Percentiles rank a stretch among this genome's conserved stretches.
phyloP scores from a whole-genome alignment of 805 yeast genomes.

The Starmerella riodocensis region DNA sequence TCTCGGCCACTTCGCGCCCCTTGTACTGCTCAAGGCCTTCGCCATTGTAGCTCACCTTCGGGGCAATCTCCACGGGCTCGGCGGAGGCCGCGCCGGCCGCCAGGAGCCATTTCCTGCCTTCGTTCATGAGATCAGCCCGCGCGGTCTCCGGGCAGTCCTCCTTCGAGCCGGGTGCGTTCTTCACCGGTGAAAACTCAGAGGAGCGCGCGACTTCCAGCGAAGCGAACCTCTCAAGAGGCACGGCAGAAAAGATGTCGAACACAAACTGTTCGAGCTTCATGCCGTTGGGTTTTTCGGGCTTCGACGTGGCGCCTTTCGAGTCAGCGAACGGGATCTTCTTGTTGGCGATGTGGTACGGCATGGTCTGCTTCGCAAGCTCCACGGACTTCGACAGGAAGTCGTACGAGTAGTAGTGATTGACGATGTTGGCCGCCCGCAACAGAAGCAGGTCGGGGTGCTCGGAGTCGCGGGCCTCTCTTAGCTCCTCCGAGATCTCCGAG shows the following conservation, averaged over 20 bases:
- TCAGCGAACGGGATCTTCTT: conserved; percentile 68
- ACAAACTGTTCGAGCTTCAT: conserved; percentile 92
- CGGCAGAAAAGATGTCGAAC: conserved; percentile 83
- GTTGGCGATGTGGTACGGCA: conserved; percentile 91
- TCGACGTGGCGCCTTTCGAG: conserved; percentile 34
- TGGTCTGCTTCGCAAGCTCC: conserved; percentile 36
- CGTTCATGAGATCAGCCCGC: conserved; percentile 44
- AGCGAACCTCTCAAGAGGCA: conserved; percentile 61
- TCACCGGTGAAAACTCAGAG: conserved; percentile 85
- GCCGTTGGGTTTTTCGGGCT: conserved; percentile 76
- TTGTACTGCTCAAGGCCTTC: conserved; percentile 49
- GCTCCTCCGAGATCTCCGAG: conserved; percentile 68
- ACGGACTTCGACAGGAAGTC: conserved; percentile 52
- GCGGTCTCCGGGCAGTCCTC: conserved; percentile 82
- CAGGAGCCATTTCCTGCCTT: conserved; percentile 63
- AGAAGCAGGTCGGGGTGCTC: conserved; percentile 40
- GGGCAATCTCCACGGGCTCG: conserved; percentile 57
- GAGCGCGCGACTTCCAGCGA: conserved; percentile 79
- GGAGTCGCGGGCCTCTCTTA: conserved; percentile 53
- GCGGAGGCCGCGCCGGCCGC: conserved; percentile 52
- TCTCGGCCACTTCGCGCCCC: conserved; percentile 29
- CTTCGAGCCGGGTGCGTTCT: conserved; percentile 73
- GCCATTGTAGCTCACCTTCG: conserved; percentile 59
- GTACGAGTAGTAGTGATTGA: conserved; percentile 86
- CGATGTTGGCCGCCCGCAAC: conserved; percentile 91